Evolutionary conservation across 352 stramenopile genomes (phyloP).

Genomic region (Phytophthora melonis): DNA sequence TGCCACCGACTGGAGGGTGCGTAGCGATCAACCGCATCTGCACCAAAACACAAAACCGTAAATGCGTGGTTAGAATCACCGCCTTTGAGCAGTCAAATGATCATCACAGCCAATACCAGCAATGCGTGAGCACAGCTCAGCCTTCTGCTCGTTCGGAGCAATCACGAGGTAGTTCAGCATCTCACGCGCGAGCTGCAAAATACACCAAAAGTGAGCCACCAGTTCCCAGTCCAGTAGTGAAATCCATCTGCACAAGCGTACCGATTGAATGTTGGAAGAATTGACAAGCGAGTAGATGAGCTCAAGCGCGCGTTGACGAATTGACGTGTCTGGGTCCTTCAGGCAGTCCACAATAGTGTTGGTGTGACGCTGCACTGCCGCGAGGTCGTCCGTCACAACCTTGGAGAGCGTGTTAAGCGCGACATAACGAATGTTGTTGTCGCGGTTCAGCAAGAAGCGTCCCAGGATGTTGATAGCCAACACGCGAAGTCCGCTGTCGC

Average conservation of each 20-base stretch:
- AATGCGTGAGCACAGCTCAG: constrained; percentile 95
- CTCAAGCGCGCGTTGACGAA: constrained; percentile 98
- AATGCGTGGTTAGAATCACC: neutral
- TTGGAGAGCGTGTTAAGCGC: constrained; percentile 98
- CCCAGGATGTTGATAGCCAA: constrained; percentile 99
- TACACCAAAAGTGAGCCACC: neutral
- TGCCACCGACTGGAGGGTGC: constrained; percentile 90
- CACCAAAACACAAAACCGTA: constrained; percentile 13
- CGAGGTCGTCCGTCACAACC: constrained; percentile 90
- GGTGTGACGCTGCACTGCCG: constrained; percentile 97
- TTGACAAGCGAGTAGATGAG: constrained; percentile 99
- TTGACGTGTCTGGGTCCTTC: constrained; percentile 98
- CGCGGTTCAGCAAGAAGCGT: constrained; percentile 98
- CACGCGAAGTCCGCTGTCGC: constrained; percentile 96
- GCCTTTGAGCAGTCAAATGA: neutral
- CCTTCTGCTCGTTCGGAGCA: constrained; percentile 95
- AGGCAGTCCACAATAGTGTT: constrained; percentile 96
- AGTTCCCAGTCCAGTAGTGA: neutral
- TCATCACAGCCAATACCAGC: constrained; percentile 56
- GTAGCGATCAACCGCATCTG: constrained; percentile 88
- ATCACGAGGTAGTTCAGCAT: constrained; percentile 99
- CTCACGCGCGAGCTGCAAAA: constrained; percentile 92
- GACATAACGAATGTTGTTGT: constrained; percentile 99
- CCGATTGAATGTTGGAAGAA: constrained; percentile 94
- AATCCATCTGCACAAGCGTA: constrained; percentile 29